These are phyloP conservation scores for Athelia sp. DNA, from an alignment of 1,284 basidiomycete genomes.

Conservation along the genomic window DNA sequence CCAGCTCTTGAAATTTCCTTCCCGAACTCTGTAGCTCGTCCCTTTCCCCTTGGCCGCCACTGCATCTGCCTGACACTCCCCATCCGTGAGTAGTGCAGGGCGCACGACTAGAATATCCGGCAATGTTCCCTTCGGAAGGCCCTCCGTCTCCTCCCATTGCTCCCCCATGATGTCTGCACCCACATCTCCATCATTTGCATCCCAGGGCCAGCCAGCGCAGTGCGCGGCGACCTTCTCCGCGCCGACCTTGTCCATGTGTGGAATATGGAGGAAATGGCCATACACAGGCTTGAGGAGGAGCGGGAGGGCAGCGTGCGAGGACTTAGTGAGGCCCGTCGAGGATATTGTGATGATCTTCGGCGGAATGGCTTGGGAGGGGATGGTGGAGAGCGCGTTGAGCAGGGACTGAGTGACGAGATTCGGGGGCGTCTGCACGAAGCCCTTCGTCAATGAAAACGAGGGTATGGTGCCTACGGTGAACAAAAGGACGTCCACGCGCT, in stretches of 20 bases:
- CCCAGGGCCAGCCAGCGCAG: conserved; percentile 42
- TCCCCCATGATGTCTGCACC: conserved; percentile 31
- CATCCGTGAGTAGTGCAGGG: conserved; percentile 53
- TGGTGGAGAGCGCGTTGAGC: conserved; percentile 42
- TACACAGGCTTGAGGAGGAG: conserved; percentile 43
- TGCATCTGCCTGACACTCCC: conserved; percentile 44
- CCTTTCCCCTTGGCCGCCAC: conserved; percentile 5
- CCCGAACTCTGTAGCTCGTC: conserved; percentile 31
- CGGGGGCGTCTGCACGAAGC: conserved; percentile 36
- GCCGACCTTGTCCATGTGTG: conserved; percentile 56
- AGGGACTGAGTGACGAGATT: conserved; percentile 48
- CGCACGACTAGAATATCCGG: conserved; percentile 46
- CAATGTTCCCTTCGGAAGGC: conserved; percentile 38
- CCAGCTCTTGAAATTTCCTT: conserved; percentile 37
- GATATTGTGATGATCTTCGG: conserved; percentile 50
- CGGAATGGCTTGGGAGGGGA: conserved; percentile 29
- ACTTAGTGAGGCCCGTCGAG: conserved; percentile 43
- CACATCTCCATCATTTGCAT: conserved; percentile 29
- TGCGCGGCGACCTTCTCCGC: conserved; percentile 44
- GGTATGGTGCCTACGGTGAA: conserved; percentile 48
- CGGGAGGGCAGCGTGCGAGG: conserved; percentile 42
- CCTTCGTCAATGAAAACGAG: conserved; percentile 35
- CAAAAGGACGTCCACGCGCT: conserved; percentile 37
- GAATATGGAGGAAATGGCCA: conserved; percentile 29
- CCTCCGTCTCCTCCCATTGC: conserved; percentile 26